Conservation (phyloP, 2,329 filamentous ascomycete genomes). For the Verticillium alfalfae region DNA sequence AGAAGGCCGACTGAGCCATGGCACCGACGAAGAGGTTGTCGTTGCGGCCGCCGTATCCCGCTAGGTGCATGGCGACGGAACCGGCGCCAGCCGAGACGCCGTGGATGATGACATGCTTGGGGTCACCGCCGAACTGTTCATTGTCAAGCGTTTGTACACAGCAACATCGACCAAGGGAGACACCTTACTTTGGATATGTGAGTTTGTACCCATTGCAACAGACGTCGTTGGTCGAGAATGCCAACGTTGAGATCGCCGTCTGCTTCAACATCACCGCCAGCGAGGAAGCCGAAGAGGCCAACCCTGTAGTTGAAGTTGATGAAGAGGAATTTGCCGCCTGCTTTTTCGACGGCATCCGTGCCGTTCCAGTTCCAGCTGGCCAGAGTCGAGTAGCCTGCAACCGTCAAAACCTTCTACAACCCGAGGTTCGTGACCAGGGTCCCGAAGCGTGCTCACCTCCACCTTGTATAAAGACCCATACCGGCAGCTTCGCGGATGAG, state of each 20-base stretch:
- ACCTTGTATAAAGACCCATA: slow-evolving; percentile 56
- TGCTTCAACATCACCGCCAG: slow-evolving; percentile 46
- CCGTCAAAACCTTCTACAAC: slow-evolving; percentile 3
- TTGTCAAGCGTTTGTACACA: too few species aligned
- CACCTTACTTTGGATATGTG: slow-evolving; percentile 43
- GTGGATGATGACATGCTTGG: slow-evolving; percentile 53
- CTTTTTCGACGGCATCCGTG: slow-evolving; percentile 36
- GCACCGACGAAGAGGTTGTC: slow-evolving; percentile 39
- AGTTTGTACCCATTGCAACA: slow-evolving; percentile 55
- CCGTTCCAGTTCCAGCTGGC: slow-evolving; percentile 49
- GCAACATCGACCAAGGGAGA: too few species aligned
- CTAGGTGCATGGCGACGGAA: slow-evolving; percentile 48
- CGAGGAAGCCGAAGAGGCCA: slow-evolving; percentile 57
- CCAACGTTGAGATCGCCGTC: slow-evolving; percentile 58
- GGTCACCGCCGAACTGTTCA: slow-evolving; percentile 50
- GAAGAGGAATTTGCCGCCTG: slow-evolving; percentile 41
- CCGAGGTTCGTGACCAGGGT: not conserved
- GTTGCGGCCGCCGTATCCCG: slow-evolving; percentile 37
- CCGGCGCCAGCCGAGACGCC: slow-evolving; percentile 57
- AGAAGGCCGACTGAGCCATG: slow-evolving; percentile 42
- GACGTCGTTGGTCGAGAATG: slow-evolving; percentile 56
- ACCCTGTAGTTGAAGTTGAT: slow-evolving; percentile 62
- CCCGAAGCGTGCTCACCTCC: slow-evolving; percentile 19
- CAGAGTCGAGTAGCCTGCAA: slow-evolving; percentile 35
- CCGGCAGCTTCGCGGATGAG: slow-evolving; percentile 51